Evolutionary conservation across 345 rosid genomes (phyloP).

Genomic region (Citrus maxima): DNA sequence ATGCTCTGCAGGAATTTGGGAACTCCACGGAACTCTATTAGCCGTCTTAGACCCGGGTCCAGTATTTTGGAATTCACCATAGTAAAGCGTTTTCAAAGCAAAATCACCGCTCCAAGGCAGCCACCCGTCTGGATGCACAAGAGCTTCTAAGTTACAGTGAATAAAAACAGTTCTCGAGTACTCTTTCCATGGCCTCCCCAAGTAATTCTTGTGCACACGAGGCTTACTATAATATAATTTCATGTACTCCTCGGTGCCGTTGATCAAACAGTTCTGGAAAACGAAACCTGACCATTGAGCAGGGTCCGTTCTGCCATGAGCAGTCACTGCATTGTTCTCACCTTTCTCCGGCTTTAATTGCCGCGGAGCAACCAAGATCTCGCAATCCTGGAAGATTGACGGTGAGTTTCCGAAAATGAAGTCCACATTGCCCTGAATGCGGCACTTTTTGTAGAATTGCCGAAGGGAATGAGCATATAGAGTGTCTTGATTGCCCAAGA

Average conservation of each 20-base stretch:
- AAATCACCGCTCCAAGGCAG: slow-evolving; percentile 72
- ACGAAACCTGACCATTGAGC: slow-evolving; percentile 73
- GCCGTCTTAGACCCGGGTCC: slow-evolving; percentile 62
- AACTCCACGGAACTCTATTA: slow-evolving; percentile 73
- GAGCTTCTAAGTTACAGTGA: slow-evolving; percentile 48
- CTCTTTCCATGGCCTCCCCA: slow-evolving; percentile 98
- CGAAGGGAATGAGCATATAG: slow-evolving; percentile 82
- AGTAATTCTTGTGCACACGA: slow-evolving; percentile 53
- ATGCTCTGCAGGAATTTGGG: slow-evolving; percentile 55
- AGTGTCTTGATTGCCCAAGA: slow-evolving; percentile 91
- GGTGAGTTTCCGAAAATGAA: slow-evolving; percentile 93
- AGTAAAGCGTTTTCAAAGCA: slow-evolving; percentile 72
- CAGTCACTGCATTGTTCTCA: slow-evolving; percentile 69
- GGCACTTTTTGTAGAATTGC: slow-evolving; percentile 78
- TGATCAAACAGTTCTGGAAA: slow-evolving; percentile 65
- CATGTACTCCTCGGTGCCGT: slow-evolving; percentile 80
- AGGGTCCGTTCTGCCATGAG: slow-evolving; percentile 89
- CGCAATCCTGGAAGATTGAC: slow-evolving; percentile 68
- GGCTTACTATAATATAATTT: slow-evolving; percentile 55
- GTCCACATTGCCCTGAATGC: slow-evolving; percentile 85
- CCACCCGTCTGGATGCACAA: slow-evolving; percentile 73
- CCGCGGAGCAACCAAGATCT: slow-evolving; percentile 57
- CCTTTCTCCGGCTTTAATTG: slow-evolving; percentile 73
- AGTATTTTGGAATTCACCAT: slow-evolving; percentile 67
- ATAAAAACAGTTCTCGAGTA: slow-evolving; percentile 77